Evolutionary conservation across 2,329 filamentous ascomycete genomes (phyloP), one percentile per base, ranked within the genome.

Genomic region (Colletotrichum gloeosporioides): DNA sequence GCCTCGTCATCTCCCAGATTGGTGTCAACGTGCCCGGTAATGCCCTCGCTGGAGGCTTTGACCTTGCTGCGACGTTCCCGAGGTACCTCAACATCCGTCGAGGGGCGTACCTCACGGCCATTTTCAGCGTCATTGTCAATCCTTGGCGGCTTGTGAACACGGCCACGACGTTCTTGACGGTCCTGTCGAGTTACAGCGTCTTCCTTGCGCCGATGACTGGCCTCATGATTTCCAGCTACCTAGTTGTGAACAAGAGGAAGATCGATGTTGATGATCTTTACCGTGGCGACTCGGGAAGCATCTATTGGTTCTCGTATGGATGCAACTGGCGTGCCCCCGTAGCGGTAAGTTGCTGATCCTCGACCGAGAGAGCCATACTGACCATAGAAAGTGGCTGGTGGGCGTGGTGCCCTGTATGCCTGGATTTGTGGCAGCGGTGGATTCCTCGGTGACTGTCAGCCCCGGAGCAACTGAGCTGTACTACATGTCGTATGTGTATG

Each of bases 301-400:
- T 86, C 3, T 87, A 87, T 77, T 87, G 85, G 85, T 87, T 85
- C 73, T 83, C 77, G 6, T 77, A 77, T n/a, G 86, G 86, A 4
- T 36, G 85, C 13, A 87, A 87, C 69, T 87, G 85, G 84, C 81
- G 86, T 6, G 85, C 87, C 3, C 80, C 82, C 1, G 79, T 83
- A 29, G 84, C 86, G 32, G 85, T 86, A 79, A 78, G 85, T 82
- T 25, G n/a, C 9, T 27, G 13, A 59, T 15, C 12, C 6, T 39
- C 4, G 44, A 15, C 39, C 2, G 9, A 53, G 22, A 9, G 1
- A 71, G 3, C 71, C n/a, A 27, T 18, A 31, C 75, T 76, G 32
- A 77, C 32, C 12, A 12, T 12, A 9, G 4, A 10, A 34, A 87
- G 84, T 88, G 87, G 85, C 73, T 84, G 25, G 78, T 83, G 25